Percentiles rank a stretch among this genome's conserved stretches.
Evolutionary conservation across 768 basidiomycete genomes (phyloP).

Genomic region (Termitomyces sp.): DNA sequence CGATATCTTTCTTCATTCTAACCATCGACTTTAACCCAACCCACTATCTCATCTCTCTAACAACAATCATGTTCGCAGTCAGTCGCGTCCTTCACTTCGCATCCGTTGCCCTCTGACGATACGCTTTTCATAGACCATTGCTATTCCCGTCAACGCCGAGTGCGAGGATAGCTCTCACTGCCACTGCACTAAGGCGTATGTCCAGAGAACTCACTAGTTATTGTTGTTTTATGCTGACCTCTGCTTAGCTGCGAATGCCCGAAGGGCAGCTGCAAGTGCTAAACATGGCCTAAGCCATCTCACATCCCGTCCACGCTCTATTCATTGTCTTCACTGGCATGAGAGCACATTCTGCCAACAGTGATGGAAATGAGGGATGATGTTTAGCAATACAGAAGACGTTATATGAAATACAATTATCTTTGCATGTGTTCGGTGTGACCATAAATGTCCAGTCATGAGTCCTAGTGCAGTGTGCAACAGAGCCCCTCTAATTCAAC

Average conservation of each 20-base stretch:
- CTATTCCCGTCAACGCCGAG: conserved; percentile 24
- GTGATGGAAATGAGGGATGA: not conserved
- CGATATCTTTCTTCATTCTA: not conserved
- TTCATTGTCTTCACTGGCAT: not conserved
- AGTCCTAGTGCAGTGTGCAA: not conserved
- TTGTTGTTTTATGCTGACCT: not conserved
- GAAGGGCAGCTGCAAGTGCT: not conserved
- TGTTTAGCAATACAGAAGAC: not conserved
- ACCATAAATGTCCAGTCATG: not conserved
- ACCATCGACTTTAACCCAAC: not conserved
- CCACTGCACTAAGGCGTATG: conserved; percentile 22
- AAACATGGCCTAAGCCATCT: not conserved
- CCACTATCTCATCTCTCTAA: not conserved
- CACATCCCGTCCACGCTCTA: not conserved
- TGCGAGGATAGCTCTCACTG: conserved; percentile 22
- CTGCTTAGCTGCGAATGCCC: conserved; percentile 2
- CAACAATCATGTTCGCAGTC: conserved; percentile 13
- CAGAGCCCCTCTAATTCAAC: not conserved
- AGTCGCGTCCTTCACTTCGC: not conserved
- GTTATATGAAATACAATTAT: not conserved
- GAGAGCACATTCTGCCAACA: not conserved
- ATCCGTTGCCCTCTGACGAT: not conserved
- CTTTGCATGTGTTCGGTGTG: not conserved
- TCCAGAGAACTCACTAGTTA: not conserved
- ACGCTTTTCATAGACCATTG: conserved; percentile 16